These are phyloP conservation scores for Aspergillus oerlinghausenensis DNA, from an alignment of 2,329 filamentous ascomycete genomes.

Conservation along the genomic window DNA sequence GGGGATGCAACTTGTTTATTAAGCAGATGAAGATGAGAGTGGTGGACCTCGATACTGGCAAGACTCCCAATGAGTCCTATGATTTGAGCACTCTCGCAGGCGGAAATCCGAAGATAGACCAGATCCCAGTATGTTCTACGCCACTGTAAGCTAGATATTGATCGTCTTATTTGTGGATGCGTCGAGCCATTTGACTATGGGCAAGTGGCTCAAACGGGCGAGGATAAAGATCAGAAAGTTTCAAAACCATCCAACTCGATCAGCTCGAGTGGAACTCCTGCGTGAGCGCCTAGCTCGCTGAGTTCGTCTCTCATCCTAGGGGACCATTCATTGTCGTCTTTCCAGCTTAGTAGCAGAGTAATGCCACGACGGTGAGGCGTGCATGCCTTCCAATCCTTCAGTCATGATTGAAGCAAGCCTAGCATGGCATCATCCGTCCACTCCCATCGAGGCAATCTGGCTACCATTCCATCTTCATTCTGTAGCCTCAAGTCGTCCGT, in stretches of 20 bases:
- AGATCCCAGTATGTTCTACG: background rate
- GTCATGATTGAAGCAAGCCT: conserved; percentile 10
- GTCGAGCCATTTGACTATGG: no score
- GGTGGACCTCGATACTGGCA: no score
- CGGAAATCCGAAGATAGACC: background rate
- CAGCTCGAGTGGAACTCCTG: conserved; percentile 3
- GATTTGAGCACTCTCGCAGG: background rate
- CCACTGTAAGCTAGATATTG: background rate
- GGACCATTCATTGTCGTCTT: conserved; percentile 2
- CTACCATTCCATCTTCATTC: background rate
- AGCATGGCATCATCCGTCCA: conserved; percentile 2
- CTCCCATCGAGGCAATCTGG: background rate
- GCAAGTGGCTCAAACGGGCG: no score
- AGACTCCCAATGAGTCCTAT: no score
- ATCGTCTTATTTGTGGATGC: no score
- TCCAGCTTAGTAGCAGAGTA: conserved; percentile 1
- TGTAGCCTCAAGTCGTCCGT: conserved; percentile 13
- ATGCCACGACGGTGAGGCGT: conserved; percentile 9
- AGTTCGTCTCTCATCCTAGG: conserved; percentile 3
- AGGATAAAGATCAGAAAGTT: no score
- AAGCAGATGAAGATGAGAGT: no score
- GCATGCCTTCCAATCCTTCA: conserved; percentile 7
- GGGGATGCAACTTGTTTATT: no score
- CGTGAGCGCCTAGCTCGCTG: conserved; percentile 3
- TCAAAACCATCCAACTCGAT: no score